These are phyloP conservation scores for Malania oleifera DNA, from an alignment of 164 flowering plant genomes.

Conservation along the genomic window DNA sequence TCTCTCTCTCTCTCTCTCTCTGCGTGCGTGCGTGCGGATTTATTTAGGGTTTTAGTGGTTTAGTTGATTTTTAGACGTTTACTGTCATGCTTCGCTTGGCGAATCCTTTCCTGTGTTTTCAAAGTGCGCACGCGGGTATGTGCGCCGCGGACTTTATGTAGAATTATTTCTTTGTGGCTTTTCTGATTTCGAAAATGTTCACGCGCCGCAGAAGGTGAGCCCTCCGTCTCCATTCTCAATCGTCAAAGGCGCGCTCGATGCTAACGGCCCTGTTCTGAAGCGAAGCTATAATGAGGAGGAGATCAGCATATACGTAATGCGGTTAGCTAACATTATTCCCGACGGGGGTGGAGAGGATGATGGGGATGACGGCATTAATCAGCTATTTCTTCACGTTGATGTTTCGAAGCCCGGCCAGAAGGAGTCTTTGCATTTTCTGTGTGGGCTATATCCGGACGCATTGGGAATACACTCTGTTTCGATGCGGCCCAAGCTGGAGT, in stretches of 20 bases:
- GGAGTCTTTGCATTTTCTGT: conserved; percentile 56
- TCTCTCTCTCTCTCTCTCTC: conserved; percentile 7
- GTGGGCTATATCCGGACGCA: conserved; percentile 86
- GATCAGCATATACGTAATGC: conserved; percentile 57
- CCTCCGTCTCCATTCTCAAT: conserved; percentile 72
- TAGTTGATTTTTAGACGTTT: background rate
- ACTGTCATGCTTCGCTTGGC: background rate
- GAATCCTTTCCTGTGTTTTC: background rate
- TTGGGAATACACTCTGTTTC: conserved; percentile 83
- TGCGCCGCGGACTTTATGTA: too few species aligned
- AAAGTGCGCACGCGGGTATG: too few species aligned
- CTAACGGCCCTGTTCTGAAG: conserved; percentile 56
- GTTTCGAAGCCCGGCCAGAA: conserved; percentile 55
- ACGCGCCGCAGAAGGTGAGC: conserved; percentile 53
- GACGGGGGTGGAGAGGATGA: conserved; percentile 42
- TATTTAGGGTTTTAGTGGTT: background rate
- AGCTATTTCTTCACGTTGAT: conserved; percentile 71
- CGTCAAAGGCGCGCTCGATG: conserved; percentile 61
- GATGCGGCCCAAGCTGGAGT: conserved; percentile 40
- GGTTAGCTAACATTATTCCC: conserved; percentile 48
- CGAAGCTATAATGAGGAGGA: conserved; percentile 57
- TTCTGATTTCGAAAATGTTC: background rate
- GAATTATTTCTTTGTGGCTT: background rate
- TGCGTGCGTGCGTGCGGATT: background rate
- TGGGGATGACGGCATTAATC: conserved; percentile 53